Percentiles rank a stretch among this genome's conserved stretches.
These are phyloP conservation scores for Penicillium ucsense DNA, from an alignment of 495 filamentous ascomycete genomes.

Conservation along the genomic window DNA sequence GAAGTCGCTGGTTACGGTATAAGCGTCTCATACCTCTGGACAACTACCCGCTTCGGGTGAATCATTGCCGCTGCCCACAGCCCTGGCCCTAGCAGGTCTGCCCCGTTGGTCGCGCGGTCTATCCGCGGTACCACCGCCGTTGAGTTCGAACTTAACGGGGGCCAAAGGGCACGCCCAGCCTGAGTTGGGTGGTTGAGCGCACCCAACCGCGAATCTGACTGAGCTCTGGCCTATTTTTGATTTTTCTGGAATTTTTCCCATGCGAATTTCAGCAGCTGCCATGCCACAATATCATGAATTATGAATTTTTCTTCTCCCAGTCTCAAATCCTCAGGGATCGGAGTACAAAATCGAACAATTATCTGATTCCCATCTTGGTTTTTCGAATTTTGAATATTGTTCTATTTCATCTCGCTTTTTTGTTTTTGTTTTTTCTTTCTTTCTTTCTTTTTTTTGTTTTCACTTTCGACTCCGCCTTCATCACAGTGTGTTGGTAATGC, in stretches of 20 bases:
- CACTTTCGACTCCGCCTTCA: no score
- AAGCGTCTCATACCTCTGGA: no score
- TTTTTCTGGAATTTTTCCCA: not conserved
- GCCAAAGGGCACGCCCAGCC: constrained; percentile 19
- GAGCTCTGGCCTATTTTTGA: constrained; percentile 11
- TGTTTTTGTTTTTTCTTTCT: constrained; percentile 1
- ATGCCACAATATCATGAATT: no score
- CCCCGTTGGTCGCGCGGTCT: not conserved
- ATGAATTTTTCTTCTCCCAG: no score
- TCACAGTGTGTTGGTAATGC: no score
- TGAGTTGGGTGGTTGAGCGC: constrained; percentile 13
- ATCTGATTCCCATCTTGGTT: not conserved
- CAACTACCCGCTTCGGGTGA: no score
- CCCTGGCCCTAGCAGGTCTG: no score
- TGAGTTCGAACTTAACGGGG: constrained; percentile 4
- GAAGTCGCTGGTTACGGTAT: no score
- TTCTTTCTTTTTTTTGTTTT: not conserved
- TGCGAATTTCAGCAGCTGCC: no score
- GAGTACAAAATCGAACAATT: no score
- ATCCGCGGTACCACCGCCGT: constrained; percentile 16
- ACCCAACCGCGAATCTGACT: constrained; percentile 15
- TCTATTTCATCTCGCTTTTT: not conserved
- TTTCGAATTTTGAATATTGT: not conserved
- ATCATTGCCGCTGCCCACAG: no score
- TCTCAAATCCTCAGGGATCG: no score